A percentile compares a stretch with the other conserved stretches of the same genome.
These are phyloP conservation scores for Psilocybe sp. DNA, from an alignment of 768 basidiomycete genomes.

Conservation along the genomic window DNA sequence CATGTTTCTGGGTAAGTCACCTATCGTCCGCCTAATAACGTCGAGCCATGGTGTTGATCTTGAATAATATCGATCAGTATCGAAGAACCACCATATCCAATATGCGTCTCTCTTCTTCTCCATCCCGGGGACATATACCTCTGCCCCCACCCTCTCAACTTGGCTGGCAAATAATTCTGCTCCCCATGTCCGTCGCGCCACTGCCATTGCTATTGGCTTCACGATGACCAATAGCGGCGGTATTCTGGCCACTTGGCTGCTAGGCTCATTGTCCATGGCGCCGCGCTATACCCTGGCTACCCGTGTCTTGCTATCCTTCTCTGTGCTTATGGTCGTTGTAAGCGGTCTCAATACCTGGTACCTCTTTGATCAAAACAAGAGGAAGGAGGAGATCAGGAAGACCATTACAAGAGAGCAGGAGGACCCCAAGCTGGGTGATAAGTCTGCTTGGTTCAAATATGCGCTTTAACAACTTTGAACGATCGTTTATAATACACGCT, in stretches of 20 bases:
- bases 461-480: conserved; percentile 32
- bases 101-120: conserved; percentile 59
- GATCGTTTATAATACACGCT: too few species aligned
- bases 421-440: conserved; percentile 40
- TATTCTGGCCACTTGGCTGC: conserved; percentile 60
- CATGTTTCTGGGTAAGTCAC: conserved; percentile 49
- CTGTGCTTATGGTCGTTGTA: conserved; percentile 36
- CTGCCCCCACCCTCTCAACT: conserved; percentile 50
- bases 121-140: conserved; percentile 48
- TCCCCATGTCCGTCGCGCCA: conserved; percentile 55
- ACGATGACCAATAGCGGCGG: conserved; percentile 59
- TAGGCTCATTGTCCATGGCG: conserved; percentile 46
- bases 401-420: conserved; percentile 32
- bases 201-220: conserved; percentile 56
- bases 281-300: conserved; percentile 51
- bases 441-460: conserved; percentile 54
- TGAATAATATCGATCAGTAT: conserved; percentile 22
- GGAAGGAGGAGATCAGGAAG: conserved; percentile 37
- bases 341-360: conserved; percentile 37
- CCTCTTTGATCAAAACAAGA: conserved; percentile 39
- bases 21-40: too few species aligned
- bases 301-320: conserved; percentile 36
- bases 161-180: conserved; percentile 64
- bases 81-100: conserved; percentile 34
- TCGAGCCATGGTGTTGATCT: not conserved